These are phyloP conservation scores for Colletotrichum somersetense DNA, from an alignment of 2,329 filamentous ascomycete genomes.

Conservation along the genomic window DNA sequence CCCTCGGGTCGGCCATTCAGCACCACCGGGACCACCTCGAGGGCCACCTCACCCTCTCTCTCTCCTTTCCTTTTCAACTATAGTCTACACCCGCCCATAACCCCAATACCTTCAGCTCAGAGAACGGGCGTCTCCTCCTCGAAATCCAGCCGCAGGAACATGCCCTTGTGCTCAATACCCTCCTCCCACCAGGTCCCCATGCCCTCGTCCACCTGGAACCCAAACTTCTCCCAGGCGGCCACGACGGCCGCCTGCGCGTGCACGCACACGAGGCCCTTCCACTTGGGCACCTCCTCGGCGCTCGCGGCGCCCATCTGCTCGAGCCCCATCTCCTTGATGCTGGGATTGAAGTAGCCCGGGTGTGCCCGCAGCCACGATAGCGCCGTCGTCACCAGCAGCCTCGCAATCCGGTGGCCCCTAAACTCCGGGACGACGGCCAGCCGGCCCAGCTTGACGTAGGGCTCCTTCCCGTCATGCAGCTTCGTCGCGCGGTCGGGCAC, in stretches of 20 bases:
- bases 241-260: conserved; percentile 81
- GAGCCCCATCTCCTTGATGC: conserved; percentile 58
- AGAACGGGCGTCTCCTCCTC: conserved; percentile 24
- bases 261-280: conserved; percentile 75
- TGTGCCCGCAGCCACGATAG: conserved; percentile 76
- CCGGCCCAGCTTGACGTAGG: conserved; percentile 86
- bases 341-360: conserved; percentile 66
- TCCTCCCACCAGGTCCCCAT: conserved; percentile 88
- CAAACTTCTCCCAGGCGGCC: conserved; percentile 76
- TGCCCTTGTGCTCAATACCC: conserved; percentile 86
- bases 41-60: background rate
- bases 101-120: background rate
- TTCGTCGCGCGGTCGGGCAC: conserved; percentile 60
- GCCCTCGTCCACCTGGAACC: conserved; percentile 78
- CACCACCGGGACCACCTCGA: background rate
- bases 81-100: background rate
- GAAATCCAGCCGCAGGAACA: conserved; percentile 72
- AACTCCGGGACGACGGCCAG: conserved; percentile 77
- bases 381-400: conserved; percentile 74
- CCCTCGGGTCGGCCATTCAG: background rate
- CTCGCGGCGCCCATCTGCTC: conserved; percentile 57
- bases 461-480: conserved; percentile 73
- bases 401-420: conserved; percentile 74
- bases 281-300: conserved; percentile 58
- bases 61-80: background rate